These are phyloP conservation scores for Anastatica hierochuntica DNA, from an alignment of 345 rosid species.

Conservation along the genomic window DNA sequence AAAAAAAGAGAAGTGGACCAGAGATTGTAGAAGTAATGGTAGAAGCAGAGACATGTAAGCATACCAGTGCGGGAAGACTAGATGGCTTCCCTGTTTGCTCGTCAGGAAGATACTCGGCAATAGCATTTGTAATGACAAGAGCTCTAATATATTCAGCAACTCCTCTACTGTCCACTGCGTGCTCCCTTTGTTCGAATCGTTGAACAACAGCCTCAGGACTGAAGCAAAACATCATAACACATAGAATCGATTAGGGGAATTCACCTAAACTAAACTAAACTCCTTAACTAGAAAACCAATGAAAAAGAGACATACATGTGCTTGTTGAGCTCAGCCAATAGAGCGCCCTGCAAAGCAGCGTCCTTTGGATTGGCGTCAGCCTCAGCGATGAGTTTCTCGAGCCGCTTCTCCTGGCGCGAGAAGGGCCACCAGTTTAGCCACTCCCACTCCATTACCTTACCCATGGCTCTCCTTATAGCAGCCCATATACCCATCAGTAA, in stretches of 20 bases:
- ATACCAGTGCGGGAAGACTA: conserved; percentile 81
- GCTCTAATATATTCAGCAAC: conserved; percentile 90
- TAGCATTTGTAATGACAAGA: conserved; percentile 68
- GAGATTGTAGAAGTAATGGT: background rate
- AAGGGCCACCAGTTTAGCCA: conserved; percentile 77
- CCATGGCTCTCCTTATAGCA: conserved; percentile 32
- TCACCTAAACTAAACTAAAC: background rate
- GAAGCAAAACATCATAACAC: conserved; percentile 3
- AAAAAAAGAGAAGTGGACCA: background rate
- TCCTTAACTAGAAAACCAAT: background rate
- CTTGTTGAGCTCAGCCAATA: conserved; percentile 80
- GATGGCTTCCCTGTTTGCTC: conserved; percentile 72
- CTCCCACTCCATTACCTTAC: conserved; percentile 41
- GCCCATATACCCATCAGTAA: conserved; percentile 64
- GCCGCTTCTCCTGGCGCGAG: conserved; percentile 59
- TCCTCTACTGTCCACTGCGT: conserved; percentile 71
- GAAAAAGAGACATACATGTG: conserved; percentile 35
- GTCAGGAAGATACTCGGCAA: conserved; percentile 88
- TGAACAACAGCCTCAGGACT: conserved; percentile 90
- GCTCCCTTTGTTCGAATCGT: conserved; percentile 82
- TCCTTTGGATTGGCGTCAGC: conserved; percentile 85
- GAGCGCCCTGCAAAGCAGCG: conserved; percentile 50
- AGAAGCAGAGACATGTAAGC: background rate
- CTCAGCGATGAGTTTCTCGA: conserved; percentile 64
- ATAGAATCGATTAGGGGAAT: background rate